Percentiles rank a stretch among this genome's conserved stretches.
phyloP scores from a whole-genome alignment of 148 eudicot genomes.

The Hydrangea macrophylla region DNA sequence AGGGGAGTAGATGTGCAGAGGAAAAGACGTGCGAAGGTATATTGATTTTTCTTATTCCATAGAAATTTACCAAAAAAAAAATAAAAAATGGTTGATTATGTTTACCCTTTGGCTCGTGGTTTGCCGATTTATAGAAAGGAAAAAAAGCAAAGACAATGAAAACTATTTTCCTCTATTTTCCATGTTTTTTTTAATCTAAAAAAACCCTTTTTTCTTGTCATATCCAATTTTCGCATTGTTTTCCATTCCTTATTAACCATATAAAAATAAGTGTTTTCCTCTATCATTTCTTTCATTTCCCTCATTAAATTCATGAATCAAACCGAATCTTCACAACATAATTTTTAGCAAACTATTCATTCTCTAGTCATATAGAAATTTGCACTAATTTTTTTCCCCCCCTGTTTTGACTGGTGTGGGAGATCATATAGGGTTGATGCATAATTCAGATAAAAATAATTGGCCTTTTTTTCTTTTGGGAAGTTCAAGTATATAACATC shows the following conservation, averaged over 20 bases:
- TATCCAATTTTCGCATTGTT: too few species aligned
- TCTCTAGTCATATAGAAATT: neutral
- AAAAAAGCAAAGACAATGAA: too few species aligned
- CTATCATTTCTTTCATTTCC: neutral
- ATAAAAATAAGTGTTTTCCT: too few species aligned
- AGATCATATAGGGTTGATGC: neutral
- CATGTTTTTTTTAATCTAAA: too few species aligned
- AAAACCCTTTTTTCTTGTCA: too few species aligned
- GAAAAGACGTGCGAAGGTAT: conserved; percentile 92
- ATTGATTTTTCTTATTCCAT: conserved; percentile 1
- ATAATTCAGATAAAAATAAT: neutral
- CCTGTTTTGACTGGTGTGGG: too few species aligned
- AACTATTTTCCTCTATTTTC: too few species aligned
- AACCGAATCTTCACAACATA: neutral
- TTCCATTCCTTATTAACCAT: too few species aligned
- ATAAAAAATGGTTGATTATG: too few species aligned
- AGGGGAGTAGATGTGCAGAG: conserved; percentile 73
- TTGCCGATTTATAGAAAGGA: too few species aligned
- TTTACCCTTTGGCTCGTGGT: too few species aligned
- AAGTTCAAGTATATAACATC: too few species aligned
- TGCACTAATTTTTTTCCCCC: neutral
- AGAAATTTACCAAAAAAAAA: neutral
- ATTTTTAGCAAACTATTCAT: neutral
- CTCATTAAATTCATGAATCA: neutral
- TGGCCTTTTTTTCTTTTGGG: neutral